These are phyloP conservation scores for Glaciozyma antarctica DNA, from an alignment of 768 basidiomycete genomes.

Conservation along the genomic window DNA sequence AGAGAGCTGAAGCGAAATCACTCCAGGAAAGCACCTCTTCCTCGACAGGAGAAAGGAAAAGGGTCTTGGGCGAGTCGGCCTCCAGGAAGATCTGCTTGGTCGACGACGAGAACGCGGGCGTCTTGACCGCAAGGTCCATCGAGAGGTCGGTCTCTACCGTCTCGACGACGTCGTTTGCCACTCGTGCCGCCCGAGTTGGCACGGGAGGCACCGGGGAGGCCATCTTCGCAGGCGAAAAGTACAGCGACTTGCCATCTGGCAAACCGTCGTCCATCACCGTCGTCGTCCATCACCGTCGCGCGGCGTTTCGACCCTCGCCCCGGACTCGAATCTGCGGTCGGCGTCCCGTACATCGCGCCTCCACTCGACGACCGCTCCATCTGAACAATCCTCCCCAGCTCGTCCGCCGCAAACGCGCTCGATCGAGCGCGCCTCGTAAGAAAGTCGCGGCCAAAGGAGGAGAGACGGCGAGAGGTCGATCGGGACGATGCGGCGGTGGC, in stretches of 20 bases:
- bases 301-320: slow-evolving; percentile 6
- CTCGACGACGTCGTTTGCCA: too few species aligned
- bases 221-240: not conserved
- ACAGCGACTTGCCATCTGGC: not conserved
- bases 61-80: too few species aligned
- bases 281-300: not conserved
- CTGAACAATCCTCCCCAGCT: slow-evolving; percentile 14
- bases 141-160: too few species aligned
- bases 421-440: slow-evolving; percentile 7
- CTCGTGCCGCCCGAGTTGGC: not conserved
- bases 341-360: too few species aligned
- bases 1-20: too few species aligned
- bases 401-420: slow-evolving; percentile 10
- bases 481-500: not conserved
- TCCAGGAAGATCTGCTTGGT: too few species aligned
- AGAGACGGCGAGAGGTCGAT: not conserved
- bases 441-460: slow-evolving; percentile 23
- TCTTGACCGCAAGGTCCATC: too few species aligned
- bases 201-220: not conserved
- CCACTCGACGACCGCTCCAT: not conserved
- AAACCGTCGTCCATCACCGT: not conserved
- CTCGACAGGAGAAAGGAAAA: too few species aligned
- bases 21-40: too few species aligned
- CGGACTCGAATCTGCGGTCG: not conserved
- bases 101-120: too few species aligned